A percentile compares a stretch with the other conserved stretches of the same genome.
Conservation (phyloP, 495 filamentous ascomycete genomes). For the Neurospora sp. region DNA sequence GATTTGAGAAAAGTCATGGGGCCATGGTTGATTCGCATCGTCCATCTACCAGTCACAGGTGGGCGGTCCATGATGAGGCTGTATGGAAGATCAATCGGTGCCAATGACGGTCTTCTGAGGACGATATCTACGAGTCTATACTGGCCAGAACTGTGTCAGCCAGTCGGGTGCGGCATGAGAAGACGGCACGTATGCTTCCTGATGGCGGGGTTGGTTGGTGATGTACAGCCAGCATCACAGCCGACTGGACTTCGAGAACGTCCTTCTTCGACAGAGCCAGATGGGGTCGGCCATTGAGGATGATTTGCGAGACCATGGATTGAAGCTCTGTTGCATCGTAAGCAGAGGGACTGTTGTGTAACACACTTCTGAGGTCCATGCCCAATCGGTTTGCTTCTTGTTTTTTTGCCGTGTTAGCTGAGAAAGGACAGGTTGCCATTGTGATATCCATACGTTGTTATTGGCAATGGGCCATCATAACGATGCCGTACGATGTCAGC, state of each 20-base stretch:
- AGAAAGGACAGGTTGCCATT: neutral
- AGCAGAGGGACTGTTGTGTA: neutral
- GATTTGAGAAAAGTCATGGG: neutral
- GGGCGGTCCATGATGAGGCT: neutral
- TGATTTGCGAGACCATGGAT: neutral
- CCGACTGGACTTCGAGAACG: neutral
- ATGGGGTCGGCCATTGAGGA: neutral
- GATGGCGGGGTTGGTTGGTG: neutral
- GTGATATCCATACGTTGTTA: neutral
- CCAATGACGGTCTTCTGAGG: neutral
- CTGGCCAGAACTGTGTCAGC: neutral
- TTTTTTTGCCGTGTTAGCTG: neutral
- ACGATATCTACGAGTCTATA: neutral
- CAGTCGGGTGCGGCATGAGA: neutral
- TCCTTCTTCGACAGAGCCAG: neutral
- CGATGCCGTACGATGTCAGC: neutral
- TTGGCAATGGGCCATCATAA: neutral
- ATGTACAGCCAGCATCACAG: neutral
- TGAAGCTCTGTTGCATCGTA: neutral
- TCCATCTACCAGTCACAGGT: neutral
- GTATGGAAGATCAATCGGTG: neutral
- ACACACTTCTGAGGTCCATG: neutral
- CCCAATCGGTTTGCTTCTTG: neutral
- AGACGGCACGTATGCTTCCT: neutral
- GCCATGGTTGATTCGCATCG: neutral